A percentile compares a stretch with the other conserved stretches of the same genome.
Evolutionary conservation across 2,329 filamentous ascomycete genomes (phyloP).

Genomic region (Colletotrichum sidae): DNA sequence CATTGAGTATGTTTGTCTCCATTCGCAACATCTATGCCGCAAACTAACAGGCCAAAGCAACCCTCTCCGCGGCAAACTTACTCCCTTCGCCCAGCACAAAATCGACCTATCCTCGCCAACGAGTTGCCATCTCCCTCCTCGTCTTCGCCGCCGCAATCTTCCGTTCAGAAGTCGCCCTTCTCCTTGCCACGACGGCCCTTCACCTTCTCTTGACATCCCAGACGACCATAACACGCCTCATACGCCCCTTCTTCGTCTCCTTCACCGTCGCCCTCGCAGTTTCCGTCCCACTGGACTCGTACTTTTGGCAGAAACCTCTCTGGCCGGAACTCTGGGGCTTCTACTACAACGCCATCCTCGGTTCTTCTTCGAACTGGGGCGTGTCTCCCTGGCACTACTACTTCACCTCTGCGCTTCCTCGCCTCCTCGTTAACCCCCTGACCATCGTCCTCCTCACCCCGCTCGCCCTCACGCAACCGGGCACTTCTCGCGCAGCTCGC

Average conservation of each 20-base stretch:
- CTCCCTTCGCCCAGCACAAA: slow-evolving; percentile 48
- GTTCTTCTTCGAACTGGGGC: slow-evolving; percentile 89
- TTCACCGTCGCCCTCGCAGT: slow-evolving; percentile 73
- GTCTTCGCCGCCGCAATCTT: slow-evolving; percentile 87
- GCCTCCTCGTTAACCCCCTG: slow-evolving; percentile 85
- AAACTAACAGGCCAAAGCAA: slow-evolving; percentile 60
- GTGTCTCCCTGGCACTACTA: slow-evolving; percentile 89
- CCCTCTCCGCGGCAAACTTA: slow-evolving; percentile 68
- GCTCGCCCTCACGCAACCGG: slow-evolving; percentile 61
- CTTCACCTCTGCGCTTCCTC: slow-evolving; percentile 82
- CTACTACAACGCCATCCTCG: slow-evolving; percentile 88
- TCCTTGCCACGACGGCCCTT: slow-evolving; percentile 76
- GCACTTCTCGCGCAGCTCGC: slow-evolving; percentile 55
- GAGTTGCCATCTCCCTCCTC: slow-evolving; percentile 77
- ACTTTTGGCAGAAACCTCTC: slow-evolving; percentile 88
- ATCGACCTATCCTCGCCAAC: slow-evolving; percentile 57
- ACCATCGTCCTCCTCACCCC: slow-evolving; percentile 67
- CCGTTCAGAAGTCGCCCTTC: slow-evolving; percentile 86
- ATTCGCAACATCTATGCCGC: neutral
- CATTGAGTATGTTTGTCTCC: slow-evolving; percentile 71
- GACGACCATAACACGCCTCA: slow-evolving; percentile 66
- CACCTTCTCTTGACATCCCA: slow-evolving; percentile 70
- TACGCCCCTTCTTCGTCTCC: slow-evolving; percentile 75
- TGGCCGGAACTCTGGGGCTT: slow-evolving; percentile 95
- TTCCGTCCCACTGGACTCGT: slow-evolving; percentile 85